phyloP scores from a whole-genome alignment of 2,329 filamentous ascomycete genomes.

The Coniochaeta pulveracea region DNA sequence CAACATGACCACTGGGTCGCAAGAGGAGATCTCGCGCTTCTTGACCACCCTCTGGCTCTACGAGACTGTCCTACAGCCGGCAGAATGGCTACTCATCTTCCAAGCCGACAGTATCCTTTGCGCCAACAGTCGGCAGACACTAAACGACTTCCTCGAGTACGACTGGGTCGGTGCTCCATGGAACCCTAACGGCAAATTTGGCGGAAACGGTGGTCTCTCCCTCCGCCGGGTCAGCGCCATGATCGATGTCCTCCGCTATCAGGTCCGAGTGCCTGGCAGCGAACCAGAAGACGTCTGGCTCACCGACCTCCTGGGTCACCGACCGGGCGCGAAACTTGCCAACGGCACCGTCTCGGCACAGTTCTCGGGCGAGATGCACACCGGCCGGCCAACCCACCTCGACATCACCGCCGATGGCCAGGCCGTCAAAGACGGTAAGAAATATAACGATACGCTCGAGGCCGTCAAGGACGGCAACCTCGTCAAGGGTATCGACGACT shows the following conservation, averaged over 20 bases:
- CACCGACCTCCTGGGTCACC: constrained; percentile 36
- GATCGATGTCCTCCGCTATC: constrained; percentile 32
- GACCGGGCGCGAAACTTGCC: constrained; percentile 34
- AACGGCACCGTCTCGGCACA: constrained; percentile 35
- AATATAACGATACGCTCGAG: constrained; percentile 13
- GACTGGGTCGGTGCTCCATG: constrained; percentile 44
- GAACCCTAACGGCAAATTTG: constrained; percentile 27
- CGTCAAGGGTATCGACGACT: constrained; percentile 33
- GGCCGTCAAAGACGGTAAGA: constrained; percentile 5
- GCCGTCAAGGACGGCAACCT: constrained; percentile 20
- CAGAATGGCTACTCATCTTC: constrained; percentile 43
- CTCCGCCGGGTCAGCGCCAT: constrained; percentile 38
- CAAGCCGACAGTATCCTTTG: constrained; percentile 45
- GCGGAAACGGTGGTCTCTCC: constrained; percentile 41
- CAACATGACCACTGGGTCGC: constrained; percentile 36
- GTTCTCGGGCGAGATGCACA: constrained; percentile 38
- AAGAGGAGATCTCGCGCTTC: constrained; percentile 41
- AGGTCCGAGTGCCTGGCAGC: constrained; percentile 28
- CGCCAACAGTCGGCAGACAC: constrained; percentile 32
- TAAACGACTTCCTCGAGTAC: constrained; percentile 39
- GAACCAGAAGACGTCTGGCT: constrained; percentile 48
- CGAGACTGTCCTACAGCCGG: constrained; percentile 32
- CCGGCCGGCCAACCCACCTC: constrained; percentile 18
- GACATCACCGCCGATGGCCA: constrained; percentile 11
- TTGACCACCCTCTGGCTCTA: constrained; percentile 42